Percentiles rank a stretch among this genome's conserved stretches.
phyloP scores from a whole-genome alignment of 2,329 filamentous ascomycete species.

The Didymella keratinophila region DNA sequence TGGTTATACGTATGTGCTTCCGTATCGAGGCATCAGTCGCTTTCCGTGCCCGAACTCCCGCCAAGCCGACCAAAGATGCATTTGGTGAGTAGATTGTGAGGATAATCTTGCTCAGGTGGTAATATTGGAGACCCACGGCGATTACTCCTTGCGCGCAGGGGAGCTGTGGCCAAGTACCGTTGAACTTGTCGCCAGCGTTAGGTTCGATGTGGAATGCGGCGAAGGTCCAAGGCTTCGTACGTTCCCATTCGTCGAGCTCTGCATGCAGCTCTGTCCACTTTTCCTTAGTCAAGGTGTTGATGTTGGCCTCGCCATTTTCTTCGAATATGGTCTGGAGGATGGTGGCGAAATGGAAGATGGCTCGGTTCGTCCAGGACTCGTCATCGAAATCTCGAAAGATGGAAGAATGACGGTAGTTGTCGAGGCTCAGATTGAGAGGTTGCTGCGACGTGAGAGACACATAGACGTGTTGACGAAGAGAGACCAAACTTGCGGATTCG shows the following conservation, averaged over 20 bases:
- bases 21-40: slow-evolving; percentile 37
- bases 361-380: slow-evolving; percentile 44
- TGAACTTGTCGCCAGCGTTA: slow-evolving; percentile 34
- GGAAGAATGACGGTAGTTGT: slow-evolving; percentile 41
- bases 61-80: slow-evolving; percentile 37
- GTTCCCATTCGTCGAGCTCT: slow-evolving; percentile 45
- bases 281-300: slow-evolving; percentile 30
- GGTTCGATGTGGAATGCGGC: slow-evolving; percentile 33
- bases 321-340: slow-evolving; percentile 41
- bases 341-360: slow-evolving; percentile 43
- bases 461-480: slow-evolving; percentile 53
- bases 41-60: slow-evolving; percentile 37
- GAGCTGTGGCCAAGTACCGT: slow-evolving; percentile 35
- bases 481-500: slow-evolving; percentile 53
- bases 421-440: slow-evolving; percentile 41
- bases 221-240: slow-evolving; percentile 44
- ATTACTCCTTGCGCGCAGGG: slow-evolving; percentile 36
- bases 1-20: slow-evolving; percentile 40
- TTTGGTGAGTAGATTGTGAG: slow-evolving; percentile 42
- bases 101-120: slow-evolving; percentile 44
- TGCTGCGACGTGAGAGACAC: slow-evolving; percentile 49
- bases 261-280: slow-evolving; percentile 40
- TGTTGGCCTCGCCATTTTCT: slow-evolving; percentile 26
- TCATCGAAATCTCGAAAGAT: slow-evolving; percentile 43
- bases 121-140: slow-evolving; percentile 42